Conservation (phyloP, 2,329 filamentous ascomycete species). For the Meredithiella fracta region DNA sequence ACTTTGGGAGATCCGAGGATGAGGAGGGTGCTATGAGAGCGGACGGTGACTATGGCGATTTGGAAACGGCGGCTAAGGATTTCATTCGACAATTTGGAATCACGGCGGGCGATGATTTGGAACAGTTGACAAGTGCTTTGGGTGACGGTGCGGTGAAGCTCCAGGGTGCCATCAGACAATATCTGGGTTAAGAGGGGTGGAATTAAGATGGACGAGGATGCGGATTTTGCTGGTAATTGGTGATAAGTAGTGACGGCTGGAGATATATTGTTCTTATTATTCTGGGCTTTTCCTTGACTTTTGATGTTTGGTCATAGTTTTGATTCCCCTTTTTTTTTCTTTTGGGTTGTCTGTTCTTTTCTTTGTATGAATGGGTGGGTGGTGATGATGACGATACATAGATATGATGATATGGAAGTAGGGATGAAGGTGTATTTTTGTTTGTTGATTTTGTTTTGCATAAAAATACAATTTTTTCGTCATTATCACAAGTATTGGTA, state of each 20-base stretch:
- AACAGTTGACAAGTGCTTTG: slow-evolving; percentile 68
- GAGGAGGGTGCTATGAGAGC: slow-evolving; percentile 20
- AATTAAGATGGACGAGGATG: background rate
- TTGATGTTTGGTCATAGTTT: slow-evolving; percentile 4
- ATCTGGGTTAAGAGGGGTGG: slow-evolving; percentile 33
- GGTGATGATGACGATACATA: background rate
- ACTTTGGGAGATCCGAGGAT: slow-evolving; percentile 87
- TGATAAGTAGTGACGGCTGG: too few relatives aligned
- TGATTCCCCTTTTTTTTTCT: background rate
- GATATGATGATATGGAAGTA: background rate
- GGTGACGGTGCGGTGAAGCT: slow-evolving; percentile 74
- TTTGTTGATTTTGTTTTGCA: background rate
- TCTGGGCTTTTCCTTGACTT: background rate
- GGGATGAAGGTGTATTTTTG: background rate
- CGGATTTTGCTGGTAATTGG: background rate
- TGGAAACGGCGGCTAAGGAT: slow-evolving; percentile 89
- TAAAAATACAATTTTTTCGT: background rate
- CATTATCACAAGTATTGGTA: too few relatives aligned
- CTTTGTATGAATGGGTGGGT: background rate
- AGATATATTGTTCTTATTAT: background rate
- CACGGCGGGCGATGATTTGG: slow-evolving; percentile 86
- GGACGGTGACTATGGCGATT: slow-evolving; percentile 65
- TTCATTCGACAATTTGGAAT: slow-evolving; percentile 91
- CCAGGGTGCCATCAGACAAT: slow-evolving; percentile 56
- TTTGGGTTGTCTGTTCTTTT: background rate